Percentiles rank a stretch among this genome's conserved stretches.
phyloP scores from a whole-genome alignment of 345 rosid species.

The Syzygium aqueum region DNA sequence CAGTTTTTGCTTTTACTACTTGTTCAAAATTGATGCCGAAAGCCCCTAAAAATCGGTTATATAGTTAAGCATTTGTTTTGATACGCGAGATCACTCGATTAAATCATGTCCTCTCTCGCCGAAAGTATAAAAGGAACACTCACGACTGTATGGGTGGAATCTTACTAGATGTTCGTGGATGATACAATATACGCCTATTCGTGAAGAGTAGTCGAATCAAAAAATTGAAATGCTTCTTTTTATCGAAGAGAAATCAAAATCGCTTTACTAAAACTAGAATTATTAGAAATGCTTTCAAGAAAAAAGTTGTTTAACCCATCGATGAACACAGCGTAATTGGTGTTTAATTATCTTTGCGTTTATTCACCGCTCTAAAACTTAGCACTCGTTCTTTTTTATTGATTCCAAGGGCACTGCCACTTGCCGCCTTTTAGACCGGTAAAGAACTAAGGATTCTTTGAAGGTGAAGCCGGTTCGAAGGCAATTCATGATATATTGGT shows the following conservation, averaged over 20 bases:
- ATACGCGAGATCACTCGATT: neutral
- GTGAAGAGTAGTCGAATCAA: neutral
- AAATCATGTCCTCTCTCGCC: neutral
- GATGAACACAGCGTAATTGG: neutral
- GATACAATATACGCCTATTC: neutral
- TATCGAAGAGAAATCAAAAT: neutral
- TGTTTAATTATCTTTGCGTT: neutral
- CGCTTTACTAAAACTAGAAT: neutral
- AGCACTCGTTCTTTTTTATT: neutral
- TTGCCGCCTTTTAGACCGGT: neutral
- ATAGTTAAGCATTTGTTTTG: neutral
- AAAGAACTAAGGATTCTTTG: neutral
- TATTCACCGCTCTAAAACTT: neutral
- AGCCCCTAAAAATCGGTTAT: neutral
- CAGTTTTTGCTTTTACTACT: neutral
- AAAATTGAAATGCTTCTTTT: neutral
- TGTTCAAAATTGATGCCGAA: neutral
- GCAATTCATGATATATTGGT: neutral
- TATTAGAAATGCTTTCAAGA: neutral
- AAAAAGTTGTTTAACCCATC: neutral
- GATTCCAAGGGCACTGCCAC: neutral
- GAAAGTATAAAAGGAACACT: neutral
- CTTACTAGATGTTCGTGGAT: neutral
- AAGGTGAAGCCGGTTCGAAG: neutral
- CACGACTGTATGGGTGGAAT: neutral